Evolutionary conservation across 208 protist species (phyloP).

Genomic region (Acanthamoeba divionensis): DNA sequence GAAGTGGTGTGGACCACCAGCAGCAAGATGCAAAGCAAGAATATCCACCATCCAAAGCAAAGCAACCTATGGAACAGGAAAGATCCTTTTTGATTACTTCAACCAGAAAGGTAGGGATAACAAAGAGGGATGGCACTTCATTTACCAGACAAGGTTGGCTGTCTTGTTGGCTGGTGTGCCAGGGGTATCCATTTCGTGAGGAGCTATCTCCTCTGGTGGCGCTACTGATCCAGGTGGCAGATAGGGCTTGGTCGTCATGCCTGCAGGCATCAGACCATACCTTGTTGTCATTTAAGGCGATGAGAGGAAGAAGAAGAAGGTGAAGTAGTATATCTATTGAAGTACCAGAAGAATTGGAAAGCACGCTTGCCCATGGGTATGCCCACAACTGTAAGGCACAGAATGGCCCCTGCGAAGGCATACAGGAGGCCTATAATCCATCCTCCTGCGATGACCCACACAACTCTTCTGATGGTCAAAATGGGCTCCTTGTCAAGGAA

Average conservation of each 20-base stretch:
- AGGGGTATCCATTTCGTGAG: not conserved
- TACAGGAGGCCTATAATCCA: not conserved
- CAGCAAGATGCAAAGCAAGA: not conserved
- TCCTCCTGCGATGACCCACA: not conserved
- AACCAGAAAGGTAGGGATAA: not conserved
- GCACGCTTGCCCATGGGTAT: conserved; percentile 18
- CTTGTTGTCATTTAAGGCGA: not conserved
- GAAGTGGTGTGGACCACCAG: not conserved
- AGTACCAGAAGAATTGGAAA: not conserved
- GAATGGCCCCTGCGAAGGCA: not conserved
- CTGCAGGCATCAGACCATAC: no score
- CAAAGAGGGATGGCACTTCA: not conserved
- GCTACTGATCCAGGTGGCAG: not conserved
- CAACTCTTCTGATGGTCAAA: not conserved
- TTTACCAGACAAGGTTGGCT: conserved; percentile 18
- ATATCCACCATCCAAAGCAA: not conserved
- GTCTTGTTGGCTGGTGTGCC: conserved; percentile 11
- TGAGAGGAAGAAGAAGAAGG: not conserved
- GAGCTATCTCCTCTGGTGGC: not conserved
- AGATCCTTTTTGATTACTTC: not conserved
- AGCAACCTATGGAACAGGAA: not conserved
- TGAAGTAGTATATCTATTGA: not conserved
- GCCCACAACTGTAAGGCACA: conserved; percentile 39
- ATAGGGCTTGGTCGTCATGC: not conserved
- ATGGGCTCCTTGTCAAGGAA: conserved; percentile 20